Conservation (phyloP, 768 basidiomycete species). For the Chlorophyllum brunneum region DNA sequence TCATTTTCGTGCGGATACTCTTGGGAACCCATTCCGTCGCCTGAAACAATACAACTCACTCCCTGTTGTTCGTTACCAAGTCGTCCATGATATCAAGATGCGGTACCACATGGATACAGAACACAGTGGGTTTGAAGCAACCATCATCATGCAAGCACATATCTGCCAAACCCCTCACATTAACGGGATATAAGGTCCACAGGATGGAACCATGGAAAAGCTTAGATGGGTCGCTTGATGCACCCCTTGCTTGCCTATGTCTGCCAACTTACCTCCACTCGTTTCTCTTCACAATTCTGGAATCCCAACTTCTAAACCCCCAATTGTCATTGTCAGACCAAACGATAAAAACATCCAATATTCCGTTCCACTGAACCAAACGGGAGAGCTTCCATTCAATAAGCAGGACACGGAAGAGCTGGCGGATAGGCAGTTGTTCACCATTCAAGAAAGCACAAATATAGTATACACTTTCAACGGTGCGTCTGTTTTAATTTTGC, state of each 20-base stretch:
- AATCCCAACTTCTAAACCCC: neutral
- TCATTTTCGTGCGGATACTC: too few species aligned
- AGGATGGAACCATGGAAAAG: neutral
- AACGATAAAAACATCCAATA: neutral
- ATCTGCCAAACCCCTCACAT: neutral
- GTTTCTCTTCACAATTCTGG: neutral
- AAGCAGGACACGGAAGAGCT: neutral
- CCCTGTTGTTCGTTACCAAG: neutral
- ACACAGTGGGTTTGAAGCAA: neutral
- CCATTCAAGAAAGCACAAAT: neutral
- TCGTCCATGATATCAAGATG: neutral
- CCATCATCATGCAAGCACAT: neutral
- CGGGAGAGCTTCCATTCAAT: neutral
- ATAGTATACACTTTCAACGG: neutral
- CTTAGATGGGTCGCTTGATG: neutral
- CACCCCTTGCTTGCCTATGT: neutral
- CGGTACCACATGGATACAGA: neutral
- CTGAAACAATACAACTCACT: too few species aligned
- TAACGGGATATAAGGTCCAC: neutral
- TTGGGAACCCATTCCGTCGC: too few species aligned
- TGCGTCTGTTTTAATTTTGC: neutral
- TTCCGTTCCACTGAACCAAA: neutral
- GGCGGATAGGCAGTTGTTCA: neutral
- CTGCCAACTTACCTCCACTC: neutral
- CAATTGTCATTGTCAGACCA: neutral